Base-by-base conservation (phyloP, 148 eudicot genomes). In the Fagopyrum esculentum region DNA sequence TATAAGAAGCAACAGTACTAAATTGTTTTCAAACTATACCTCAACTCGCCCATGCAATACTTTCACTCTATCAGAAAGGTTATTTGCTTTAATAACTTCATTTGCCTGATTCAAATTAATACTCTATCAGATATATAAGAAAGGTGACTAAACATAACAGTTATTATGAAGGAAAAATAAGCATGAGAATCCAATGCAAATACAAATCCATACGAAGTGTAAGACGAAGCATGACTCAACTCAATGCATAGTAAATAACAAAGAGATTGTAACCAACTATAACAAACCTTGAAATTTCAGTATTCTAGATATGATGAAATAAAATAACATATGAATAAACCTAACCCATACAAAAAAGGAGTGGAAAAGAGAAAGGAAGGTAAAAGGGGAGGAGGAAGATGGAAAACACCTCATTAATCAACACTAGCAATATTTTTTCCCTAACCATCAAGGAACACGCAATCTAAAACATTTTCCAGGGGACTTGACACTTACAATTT, bases 11-110 rank as follows among this genome's bases (percentile, higher is more conserved):
- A 72, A 43, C 35, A 51, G 44, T 15, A 44, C 9, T 75, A 63
- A 35, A 35, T 35, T 35, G 40, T 17, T 55, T 73, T 57, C 46
- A 66, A 3, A 72, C 48, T 78, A 70, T 85, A 95, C 99, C 99
- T 95, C 99, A 46, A 95, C 89, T 63, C 97, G 90, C 70, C 99
- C 99, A 80, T 92, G 99, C 87, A 95, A 84, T 72, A 95, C 99
- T 79, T 85, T 86, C 81, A 95, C 78, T 71, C 73, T 92, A 73
- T 90, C 96, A 44, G 93, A 86, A 3, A 95, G 84, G 75, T 90
- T 92, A 86, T 95, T 95, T 80, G 99, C 91, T 86, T 86, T 95
- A 66, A 95, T 83, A 73, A 95, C 92, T 88, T 95, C 99, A 79
- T 82, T 89, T 80, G 99, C 99, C 99, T 95, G 87, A 60, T 76